These are phyloP conservation scores for Penicillium coprophilum DNA, from an alignment of 495 filamentous ascomycete species.

Conservation along the genomic window DNA sequence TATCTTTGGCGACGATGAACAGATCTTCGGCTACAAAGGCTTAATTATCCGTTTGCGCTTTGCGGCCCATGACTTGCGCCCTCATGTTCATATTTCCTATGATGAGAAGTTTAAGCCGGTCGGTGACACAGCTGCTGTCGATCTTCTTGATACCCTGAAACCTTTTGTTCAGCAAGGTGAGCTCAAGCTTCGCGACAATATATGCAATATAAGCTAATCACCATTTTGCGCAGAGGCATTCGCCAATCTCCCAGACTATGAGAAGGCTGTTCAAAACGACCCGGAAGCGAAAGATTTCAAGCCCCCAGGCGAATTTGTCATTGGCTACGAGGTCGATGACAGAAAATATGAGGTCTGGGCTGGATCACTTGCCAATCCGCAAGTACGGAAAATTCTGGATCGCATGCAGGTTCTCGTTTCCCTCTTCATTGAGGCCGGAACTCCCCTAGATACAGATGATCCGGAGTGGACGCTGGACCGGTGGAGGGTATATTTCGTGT, in stretches of 20 bases:
- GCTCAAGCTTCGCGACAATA: constrained; percentile 10
- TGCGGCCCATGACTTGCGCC: constrained; percentile 76
- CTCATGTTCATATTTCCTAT: constrained; percentile 69
- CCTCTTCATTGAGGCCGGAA: constrained; percentile 89
- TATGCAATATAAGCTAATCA: constrained; percentile 1
- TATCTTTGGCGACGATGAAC: constrained; percentile 88
- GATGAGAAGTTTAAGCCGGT: constrained; percentile 70
- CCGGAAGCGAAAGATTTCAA: constrained; percentile 55
- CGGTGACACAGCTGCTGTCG: constrained; percentile 66
- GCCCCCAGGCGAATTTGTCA: constrained; percentile 57
- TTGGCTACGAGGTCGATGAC: constrained; percentile 50
- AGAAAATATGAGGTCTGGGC: constrained; percentile 63
- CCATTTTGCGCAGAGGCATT: constrained; percentile 55
- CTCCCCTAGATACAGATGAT: constrained; percentile 68
- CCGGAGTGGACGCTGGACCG: constrained; percentile 68
- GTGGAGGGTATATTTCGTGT: constrained; percentile 87
- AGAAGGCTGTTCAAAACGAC: constrained; percentile 55
- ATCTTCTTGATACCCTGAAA: constrained; percentile 64
- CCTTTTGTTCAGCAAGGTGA: constrained; percentile 67
- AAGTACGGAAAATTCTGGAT: constrained; percentile 63
- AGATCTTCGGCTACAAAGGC: constrained; percentile 84
- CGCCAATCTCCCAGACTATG: constrained; percentile 56
- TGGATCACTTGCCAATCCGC: constrained; percentile 54
- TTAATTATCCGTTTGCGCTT: constrained; percentile 75
- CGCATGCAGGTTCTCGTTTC: constrained; percentile 82